These are phyloP conservation scores for Blepharisma stoltei DNA, from an alignment of 73 alveolate species.

Conservation along the genomic window DNA sequence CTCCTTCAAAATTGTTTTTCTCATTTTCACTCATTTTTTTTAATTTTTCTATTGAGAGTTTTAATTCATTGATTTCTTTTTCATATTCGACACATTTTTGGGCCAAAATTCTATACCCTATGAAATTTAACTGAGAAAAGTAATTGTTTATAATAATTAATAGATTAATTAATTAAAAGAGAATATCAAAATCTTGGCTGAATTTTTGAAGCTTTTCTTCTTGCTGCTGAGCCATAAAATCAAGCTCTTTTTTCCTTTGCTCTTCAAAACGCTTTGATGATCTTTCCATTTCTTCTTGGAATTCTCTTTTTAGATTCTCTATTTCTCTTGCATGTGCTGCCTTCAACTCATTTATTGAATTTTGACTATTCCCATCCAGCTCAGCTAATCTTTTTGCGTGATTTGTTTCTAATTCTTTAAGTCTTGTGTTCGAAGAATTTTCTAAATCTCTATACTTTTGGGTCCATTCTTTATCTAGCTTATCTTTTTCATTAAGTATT, in stretches of 20 bases:
- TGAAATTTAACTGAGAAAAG: no score
- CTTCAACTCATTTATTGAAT: neutral
- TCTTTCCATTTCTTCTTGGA: constrained; percentile 14
- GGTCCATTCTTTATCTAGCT: neutral
- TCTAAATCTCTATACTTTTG: neutral
- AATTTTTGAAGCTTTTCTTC: constrained; percentile 33
- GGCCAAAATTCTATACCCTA: neutral
- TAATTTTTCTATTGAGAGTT: constrained; percentile 24
- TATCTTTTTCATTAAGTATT: neutral
- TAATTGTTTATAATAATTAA: no score
- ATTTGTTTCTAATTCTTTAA: constrained; percentile 3
- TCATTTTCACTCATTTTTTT: constrained; percentile 35
- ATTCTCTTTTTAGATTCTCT: neutral
- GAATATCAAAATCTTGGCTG: constrained; percentile 26
- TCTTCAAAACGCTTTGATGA: neutral
- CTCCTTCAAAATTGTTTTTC: constrained; percentile 2
- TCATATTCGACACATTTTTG: constrained; percentile 32
- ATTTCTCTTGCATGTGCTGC: neutral
- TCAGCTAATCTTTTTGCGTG: constrained; percentile 13
- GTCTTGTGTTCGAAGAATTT: neutral
- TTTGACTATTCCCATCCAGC: neutral
- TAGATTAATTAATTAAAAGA: no score
- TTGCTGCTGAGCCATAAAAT: neutral
- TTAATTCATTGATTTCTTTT: constrained; percentile 18
- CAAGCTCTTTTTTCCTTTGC: constrained; percentile 5